A percentile compares a stretch with the other conserved stretches of the same genome.
Conservation (phyloP, 495 filamentous ascomycete species). For the Aspergillus diversus region DNA sequence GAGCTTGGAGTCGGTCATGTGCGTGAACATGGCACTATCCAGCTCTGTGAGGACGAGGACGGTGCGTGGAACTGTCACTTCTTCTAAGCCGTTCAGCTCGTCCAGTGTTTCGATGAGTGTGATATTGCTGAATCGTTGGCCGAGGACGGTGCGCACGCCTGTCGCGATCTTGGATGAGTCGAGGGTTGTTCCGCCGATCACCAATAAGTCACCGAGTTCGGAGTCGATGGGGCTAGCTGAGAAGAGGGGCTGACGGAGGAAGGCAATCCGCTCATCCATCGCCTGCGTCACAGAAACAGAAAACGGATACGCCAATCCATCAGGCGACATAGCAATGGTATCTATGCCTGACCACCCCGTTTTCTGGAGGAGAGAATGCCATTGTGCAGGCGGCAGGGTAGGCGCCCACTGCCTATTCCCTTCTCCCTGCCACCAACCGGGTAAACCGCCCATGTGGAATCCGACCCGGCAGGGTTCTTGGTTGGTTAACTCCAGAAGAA, state of each 20-base stretch:
- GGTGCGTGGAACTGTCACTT: no score
- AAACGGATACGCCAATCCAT: constrained; percentile 19
- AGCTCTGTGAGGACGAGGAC: neutral
- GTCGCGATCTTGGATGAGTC: neutral
- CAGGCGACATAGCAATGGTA: constrained; percentile 15
- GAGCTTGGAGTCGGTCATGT: neutral
- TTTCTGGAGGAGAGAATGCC: constrained; percentile 26
- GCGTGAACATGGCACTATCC: neutral
- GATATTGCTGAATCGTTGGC: neutral
- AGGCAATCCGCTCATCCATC: constrained; percentile 35
- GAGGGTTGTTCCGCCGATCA: neutral
- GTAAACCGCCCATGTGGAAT: neutral
- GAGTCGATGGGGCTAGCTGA: neutral
- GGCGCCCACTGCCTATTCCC: neutral
- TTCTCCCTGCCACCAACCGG: constrained; percentile 1
- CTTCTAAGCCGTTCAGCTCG: neutral
- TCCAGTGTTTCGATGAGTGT: neutral
- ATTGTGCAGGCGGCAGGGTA: no score
- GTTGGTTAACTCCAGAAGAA: constrained; percentile 2
- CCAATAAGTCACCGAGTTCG: neutral
- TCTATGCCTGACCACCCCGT: constrained; percentile 54
- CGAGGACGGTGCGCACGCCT: neutral
- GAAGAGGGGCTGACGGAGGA: constrained; percentile 29
- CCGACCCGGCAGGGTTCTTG: neutral
- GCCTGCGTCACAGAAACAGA: constrained; percentile 48